Conservation (phyloP, 305 asterid species). For the Solanum hybrid region DNA sequence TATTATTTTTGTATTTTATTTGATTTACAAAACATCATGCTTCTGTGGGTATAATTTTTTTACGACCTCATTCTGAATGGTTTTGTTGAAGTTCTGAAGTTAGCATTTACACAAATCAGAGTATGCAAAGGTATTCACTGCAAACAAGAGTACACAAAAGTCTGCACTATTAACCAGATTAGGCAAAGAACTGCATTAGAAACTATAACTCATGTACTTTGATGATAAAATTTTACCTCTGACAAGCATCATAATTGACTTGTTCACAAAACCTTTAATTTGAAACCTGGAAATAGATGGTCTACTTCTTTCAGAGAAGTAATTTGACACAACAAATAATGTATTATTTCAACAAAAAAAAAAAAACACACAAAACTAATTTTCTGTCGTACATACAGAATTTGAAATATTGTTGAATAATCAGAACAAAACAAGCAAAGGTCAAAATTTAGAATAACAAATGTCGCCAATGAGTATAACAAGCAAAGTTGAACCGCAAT, state of each 20-base stretch:
- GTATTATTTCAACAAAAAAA: not conserved
- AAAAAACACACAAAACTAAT: not conserved
- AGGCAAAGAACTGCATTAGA: too few relatives aligned
- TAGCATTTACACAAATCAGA: too few relatives aligned
- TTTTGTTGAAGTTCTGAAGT: too few relatives aligned
- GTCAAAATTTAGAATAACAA: too few relatives aligned
- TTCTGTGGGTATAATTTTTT: too few relatives aligned
- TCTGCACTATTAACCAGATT: too few relatives aligned
- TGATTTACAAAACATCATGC: too few relatives aligned
- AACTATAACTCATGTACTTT: too few relatives aligned
- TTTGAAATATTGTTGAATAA: not conserved
- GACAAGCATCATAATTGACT: not conserved
- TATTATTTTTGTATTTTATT: too few relatives aligned
- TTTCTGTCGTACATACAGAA: not conserved
- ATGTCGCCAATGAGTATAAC: not conserved
- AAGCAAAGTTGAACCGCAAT: not conserved
- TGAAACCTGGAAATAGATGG: not conserved
- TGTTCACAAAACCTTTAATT: not conserved
- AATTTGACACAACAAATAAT: not conserved
- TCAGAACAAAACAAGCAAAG: not conserved
- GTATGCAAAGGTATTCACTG: too few relatives aligned
- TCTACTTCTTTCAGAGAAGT: not conserved
- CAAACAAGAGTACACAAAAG: too few relatives aligned
- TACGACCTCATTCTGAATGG: too few relatives aligned
- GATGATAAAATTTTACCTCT: not conserved